Percentiles rank a stretch among this genome's conserved stretches.
Evolutionary conservation across 169 alveolate species (phyloP).

Genomic region (Plasmodium gallinaceum): DNA sequence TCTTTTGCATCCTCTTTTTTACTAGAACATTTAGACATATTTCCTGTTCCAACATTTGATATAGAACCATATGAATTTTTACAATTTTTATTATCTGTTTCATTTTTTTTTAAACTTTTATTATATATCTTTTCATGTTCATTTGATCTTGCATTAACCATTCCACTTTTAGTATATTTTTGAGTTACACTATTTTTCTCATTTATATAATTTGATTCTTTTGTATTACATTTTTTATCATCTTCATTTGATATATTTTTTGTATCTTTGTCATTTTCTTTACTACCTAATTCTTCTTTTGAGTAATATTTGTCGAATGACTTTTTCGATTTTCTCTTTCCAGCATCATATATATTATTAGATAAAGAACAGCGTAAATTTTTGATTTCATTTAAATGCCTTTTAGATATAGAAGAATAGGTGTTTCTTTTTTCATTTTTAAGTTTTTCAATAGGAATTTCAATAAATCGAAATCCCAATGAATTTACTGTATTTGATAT

Average conservation of each 20-base stretch:
- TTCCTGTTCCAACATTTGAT: conserved; percentile 20
- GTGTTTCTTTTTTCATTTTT: conserved; percentile 60
- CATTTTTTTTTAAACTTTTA: background rate
- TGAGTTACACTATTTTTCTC: conserved; percentile 6
- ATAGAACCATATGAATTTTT: conserved; percentile 18
- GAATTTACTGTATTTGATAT: conserved; percentile 46
- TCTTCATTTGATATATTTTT: background rate
- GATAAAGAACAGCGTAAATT: conserved; percentile 72
- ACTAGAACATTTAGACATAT: conserved; percentile 12
- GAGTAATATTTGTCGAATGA: conserved; percentile 45
- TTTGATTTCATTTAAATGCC: conserved; percentile 74
- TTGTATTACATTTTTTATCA: conserved; percentile 9
- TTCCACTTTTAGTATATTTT: background rate
- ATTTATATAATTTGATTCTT: conserved; percentile 9
- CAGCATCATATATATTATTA: conserved; percentile 76
- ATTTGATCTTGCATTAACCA: background rate
- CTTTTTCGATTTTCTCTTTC: conserved; percentile 60
- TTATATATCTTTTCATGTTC: no score
- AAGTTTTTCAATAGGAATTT: conserved; percentile 41
- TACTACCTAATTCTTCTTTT: conserved; percentile 46
- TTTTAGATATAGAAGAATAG: conserved; percentile 49
- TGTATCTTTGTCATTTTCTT: background rate
- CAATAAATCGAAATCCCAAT: conserved; percentile 77
- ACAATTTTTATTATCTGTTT: conserved; percentile 9
- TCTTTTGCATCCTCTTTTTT: conserved; percentile 41